Conservation (phyloP, 225 moss, liverwort and hornwort species). For the Marchantia paleacea region DNA sequence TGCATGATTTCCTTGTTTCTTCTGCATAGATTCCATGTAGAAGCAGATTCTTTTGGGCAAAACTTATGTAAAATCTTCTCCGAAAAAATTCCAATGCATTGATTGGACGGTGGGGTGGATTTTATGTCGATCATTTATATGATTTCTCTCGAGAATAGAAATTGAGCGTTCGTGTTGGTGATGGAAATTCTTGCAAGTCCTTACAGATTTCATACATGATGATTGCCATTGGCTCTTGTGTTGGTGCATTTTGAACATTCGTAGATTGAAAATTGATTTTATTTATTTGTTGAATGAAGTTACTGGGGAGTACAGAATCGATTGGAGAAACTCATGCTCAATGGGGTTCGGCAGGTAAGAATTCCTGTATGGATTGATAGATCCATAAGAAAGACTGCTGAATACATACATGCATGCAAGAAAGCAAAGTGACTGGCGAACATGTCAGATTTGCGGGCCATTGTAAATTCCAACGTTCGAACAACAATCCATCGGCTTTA, state of each 20-base stretch:
- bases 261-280: not conserved
- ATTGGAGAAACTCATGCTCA: slow-evolving; percentile 94
- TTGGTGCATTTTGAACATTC: not conserved
- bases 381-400: no score
- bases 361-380: not conserved
- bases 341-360: slow-evolving; percentile 89
- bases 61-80: no score
- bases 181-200: not conserved
- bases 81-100: no score
- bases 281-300: slow-evolving; percentile 33
- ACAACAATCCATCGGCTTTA: not conserved
- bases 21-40: no score
- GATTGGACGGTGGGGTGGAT: no score
- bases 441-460: not conserved
- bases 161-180: not conserved
- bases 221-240: not conserved
- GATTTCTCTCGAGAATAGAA: not conserved
- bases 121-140: no score
- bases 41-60: no score
- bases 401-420: not conserved
- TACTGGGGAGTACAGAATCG: slow-evolving; percentile 97
- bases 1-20: no score
- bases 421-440: not conserved
- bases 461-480: not conserved
- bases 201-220: not conserved